Base-by-base conservation (phyloP, 1,139 yeast genomes). In the Pichia sp. region DNA sequence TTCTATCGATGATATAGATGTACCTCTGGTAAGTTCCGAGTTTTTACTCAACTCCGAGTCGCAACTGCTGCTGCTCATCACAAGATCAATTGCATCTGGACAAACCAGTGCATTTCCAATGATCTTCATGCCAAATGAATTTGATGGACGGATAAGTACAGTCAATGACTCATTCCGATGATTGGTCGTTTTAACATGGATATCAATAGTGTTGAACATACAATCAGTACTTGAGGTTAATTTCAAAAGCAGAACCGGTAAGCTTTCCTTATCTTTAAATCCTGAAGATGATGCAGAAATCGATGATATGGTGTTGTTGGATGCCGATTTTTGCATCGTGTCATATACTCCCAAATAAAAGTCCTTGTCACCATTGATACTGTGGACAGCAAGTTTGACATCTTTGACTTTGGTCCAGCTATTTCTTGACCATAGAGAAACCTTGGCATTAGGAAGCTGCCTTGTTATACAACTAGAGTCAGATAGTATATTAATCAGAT, bases 141-240 rank as follows among this genome's bases (percentile, higher is more conserved):
- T 42, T 6, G 43, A 32, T 6, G 64, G 53, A 29, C 59, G 56
- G 11, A 67, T 46, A 26, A 62, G 51, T 29, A 62, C 30, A 11
- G 55, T 56, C 8, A 60, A 43, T 8, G 53, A 45, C 6, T 53
- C 38, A 46, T 70, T 64, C 4, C 62, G 60, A 38, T 62, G 60
- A 32, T 59, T 57, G 36, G 58, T 61, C 10, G 66, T 56, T 26
- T 53, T 61, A 4, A 67, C 29, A 23, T 68, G 70, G 15, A 68
- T 47, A 47, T 65, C 70, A 30, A 61, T 46, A 1, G 67, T 53
- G 29, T 64, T 59, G 2, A 65, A 36, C 32, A 49, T 54, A 51
- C 51, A 64, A 54, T 55, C 62, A 49, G 48, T 52, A 3, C 19
- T 23, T 8, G 42, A 19, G 11, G 40, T 52, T 45, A 47, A 56